These are phyloP conservation scores for Luzula sylvatica DNA, from an alignment of 176 grass and related monocot genomes.

Conservation along the genomic window DNA sequence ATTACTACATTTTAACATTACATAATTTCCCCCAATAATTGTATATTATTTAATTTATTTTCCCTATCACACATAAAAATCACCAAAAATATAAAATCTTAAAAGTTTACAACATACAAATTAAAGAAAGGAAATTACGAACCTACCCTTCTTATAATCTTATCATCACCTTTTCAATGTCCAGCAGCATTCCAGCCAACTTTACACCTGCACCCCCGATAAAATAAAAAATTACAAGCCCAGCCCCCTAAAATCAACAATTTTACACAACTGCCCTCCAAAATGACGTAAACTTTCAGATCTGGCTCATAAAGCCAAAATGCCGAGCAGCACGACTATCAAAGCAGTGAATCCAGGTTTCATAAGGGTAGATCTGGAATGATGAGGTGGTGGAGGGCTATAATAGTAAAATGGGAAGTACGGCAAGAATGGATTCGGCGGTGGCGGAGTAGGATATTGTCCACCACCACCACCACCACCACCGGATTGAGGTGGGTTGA, in stretches of 20 bases:
- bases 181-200: background rate
- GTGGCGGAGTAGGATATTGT: conserved; percentile 50
- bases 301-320: background rate
- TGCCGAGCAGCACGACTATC: background rate
- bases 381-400: conserved; percentile 53
- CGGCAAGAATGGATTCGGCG: conserved; percentile 89
- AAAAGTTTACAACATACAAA: too few species aligned
- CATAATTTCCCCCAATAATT: too few species aligned
- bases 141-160: too few species aligned
- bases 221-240: background rate
- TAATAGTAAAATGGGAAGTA: conserved; percentile 98
- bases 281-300: background rate
- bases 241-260: conserved; percentile 3
- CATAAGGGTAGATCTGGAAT: conserved; percentile 11
- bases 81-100: too few species aligned
- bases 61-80: too few species aligned
- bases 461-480: conserved; percentile 1
- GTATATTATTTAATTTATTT: too few species aligned
- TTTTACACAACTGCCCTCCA: conserved; percentile 2
- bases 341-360: background rate
- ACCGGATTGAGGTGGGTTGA: conserved; percentile 25
- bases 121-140: too few species aligned
- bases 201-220: conserved; percentile 2
- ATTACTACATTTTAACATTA: too few species aligned
- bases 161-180: too few species aligned